Evolutionary conservation across 306 rosid species (phyloP).

Genomic region (Amphicarpaea edgeworthii): DNA sequence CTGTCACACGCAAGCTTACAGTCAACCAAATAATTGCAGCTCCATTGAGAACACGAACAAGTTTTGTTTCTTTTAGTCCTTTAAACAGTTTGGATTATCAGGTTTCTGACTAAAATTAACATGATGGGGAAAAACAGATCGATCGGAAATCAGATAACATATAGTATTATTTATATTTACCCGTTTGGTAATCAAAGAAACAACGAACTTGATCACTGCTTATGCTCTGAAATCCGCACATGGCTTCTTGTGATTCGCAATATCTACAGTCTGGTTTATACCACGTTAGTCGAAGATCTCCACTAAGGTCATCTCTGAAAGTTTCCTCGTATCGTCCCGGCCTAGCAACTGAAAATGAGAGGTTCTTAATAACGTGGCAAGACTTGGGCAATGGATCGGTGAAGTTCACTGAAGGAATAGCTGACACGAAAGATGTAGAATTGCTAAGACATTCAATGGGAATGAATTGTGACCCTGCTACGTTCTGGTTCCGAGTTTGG

Average conservation of each 20-base stretch:
- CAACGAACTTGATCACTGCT: slow-evolving; percentile 55
- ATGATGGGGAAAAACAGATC: not conserved
- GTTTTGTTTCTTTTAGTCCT: not conserved
- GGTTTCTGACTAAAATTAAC: slow-evolving; percentile 16
- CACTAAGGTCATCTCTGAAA: slow-evolving; percentile 36
- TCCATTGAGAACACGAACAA: not conserved
- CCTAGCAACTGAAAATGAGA: slow-evolving; percentile 51
- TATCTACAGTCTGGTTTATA: slow-evolving; percentile 57
- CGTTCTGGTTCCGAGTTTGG: slow-evolving; percentile 51
- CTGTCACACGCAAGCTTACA: not conserved
- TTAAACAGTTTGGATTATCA: not conserved
- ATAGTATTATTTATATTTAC: slow-evolving; percentile 48
- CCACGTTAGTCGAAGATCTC: slow-evolving; percentile 66
- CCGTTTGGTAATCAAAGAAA: slow-evolving; percentile 47
- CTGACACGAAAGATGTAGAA: slow-evolving; percentile 65
- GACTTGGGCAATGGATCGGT: slow-evolving; percentile 46
- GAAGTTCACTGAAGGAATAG: slow-evolving; percentile 57
- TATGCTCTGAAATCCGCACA: slow-evolving; percentile 61
- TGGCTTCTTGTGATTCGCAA: slow-evolving; percentile 59
- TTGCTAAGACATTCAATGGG: slow-evolving; percentile 67
- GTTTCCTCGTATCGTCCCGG: slow-evolving; percentile 34
- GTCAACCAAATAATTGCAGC: not conserved
- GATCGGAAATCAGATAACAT: not conserved
- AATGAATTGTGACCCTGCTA: slow-evolving; percentile 50
- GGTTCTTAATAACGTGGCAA: slow-evolving; percentile 52